These are phyloP conservation scores for Pyrrhoderma noxium DNA, from an alignment of 1,284 basidiomycete genomes.

Conservation along the genomic window DNA sequence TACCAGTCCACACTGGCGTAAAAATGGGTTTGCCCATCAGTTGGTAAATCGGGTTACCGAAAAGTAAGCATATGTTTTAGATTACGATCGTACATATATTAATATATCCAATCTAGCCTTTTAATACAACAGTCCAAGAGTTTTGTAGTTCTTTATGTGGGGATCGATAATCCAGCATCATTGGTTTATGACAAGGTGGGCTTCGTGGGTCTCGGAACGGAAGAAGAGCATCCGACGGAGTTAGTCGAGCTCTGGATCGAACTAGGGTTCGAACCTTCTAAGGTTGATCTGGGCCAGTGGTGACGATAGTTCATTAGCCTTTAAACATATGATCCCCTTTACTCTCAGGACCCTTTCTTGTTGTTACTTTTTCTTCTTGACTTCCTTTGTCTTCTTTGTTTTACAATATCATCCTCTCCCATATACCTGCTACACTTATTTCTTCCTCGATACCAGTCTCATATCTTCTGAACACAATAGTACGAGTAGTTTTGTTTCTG, in stretches of 20 bases:
- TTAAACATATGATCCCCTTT: background rate
- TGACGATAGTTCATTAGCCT: slow-evolving; percentile 21
- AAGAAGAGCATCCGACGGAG: slow-evolving; percentile 26
- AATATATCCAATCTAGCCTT: slow-evolving; percentile 23
- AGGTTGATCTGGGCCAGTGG: slow-evolving; percentile 53
- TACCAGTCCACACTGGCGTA: slow-evolving; percentile 44
- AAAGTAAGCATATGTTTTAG: slow-evolving; percentile 28
- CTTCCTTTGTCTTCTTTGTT: too few species aligned
- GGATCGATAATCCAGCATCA: slow-evolving; percentile 44
- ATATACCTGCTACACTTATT: too few species aligned
- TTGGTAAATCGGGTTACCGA: slow-evolving; percentile 47
- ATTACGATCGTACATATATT: background rate
- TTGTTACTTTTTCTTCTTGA: background rate
- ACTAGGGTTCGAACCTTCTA: slow-evolving; percentile 45
- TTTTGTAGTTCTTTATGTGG: slow-evolving; percentile 46
- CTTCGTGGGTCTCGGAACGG: slow-evolving; percentile 41
- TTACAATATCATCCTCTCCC: too few species aligned
- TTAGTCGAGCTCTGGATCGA: slow-evolving; percentile 53
- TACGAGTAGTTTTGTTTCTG: too few species aligned
- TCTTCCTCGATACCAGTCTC: too few species aligned
- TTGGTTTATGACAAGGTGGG: slow-evolving; percentile 56
- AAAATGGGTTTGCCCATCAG: slow-evolving; percentile 47
- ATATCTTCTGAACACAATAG: too few species aligned
- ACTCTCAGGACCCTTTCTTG: background rate
- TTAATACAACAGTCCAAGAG: slow-evolving; percentile 31